phyloP scores from a whole-genome alignment of 2,329 filamentous ascomycete species.

The Diplodia scrobiculata region DNA sequence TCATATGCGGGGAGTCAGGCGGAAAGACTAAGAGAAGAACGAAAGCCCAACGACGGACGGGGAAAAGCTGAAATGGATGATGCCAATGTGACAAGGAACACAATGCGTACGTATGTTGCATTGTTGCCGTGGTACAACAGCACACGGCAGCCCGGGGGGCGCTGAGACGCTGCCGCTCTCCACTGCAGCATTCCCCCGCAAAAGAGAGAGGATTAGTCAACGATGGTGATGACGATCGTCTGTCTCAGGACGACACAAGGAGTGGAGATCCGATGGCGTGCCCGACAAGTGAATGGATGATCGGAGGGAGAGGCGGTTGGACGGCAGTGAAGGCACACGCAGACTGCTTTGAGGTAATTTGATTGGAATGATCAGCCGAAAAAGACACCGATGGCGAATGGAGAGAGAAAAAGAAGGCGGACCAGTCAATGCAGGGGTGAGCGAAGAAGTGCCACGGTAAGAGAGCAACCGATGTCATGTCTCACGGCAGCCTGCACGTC shows the following conservation, averaged over 20 bases:
- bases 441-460: neutral
- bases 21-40: neutral
- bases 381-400: neutral
- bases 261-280: neutral
- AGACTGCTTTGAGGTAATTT: neutral
- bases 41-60: neutral
- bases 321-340: neutral
- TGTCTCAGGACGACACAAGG: neutral
- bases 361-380: neutral
- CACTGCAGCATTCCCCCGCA: neutral
- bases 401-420: neutral
- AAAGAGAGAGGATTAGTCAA: neutral
- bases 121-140: neutral
- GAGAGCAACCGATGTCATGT: neutral
- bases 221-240: neutral
- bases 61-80: neutral
- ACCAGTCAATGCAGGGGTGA: neutral
- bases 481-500: constrained; percentile 10
- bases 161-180: neutral
- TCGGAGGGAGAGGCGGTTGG: neutral
- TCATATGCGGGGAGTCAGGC: neutral
- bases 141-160: neutral
- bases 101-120: neutral
- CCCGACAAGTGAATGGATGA: neutral
- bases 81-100: neutral